Percentiles rank a stretch among this genome's conserved stretches.
Conservation (phyloP, 345 rosid species). For the Anastatica hierochuntica region DNA sequence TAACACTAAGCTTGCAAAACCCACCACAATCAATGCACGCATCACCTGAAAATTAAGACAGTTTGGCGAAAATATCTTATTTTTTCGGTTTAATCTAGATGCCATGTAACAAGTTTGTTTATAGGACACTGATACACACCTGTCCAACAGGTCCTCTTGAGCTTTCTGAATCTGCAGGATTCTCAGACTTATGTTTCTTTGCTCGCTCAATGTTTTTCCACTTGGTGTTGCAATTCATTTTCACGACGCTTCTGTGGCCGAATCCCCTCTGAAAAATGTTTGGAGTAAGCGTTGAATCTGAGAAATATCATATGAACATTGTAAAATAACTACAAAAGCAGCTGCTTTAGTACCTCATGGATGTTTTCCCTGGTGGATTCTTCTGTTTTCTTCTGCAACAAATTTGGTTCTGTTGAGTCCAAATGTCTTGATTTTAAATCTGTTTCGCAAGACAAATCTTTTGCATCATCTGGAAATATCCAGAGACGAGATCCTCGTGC, state of each 20-base stretch:
- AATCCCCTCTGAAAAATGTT: constrained; percentile 17
- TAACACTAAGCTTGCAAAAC: constrained; percentile 27
- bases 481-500: constrained; percentile 40
- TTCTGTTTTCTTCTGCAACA: constrained; percentile 13
- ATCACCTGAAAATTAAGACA: constrained; percentile 17
- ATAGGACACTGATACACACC: background rate
- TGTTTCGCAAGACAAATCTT: constrained; percentile 31
- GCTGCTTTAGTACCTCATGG: constrained; percentile 37
- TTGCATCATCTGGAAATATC: constrained; percentile 60
- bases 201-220: constrained; percentile 18
- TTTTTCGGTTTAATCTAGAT: no score
- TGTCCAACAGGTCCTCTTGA: constrained; percentile 22
- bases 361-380: constrained; percentile 15
- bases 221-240: background rate
- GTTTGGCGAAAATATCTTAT: background rate
- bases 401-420: constrained; percentile 19
- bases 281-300: no score
- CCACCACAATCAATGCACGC: constrained; percentile 22
- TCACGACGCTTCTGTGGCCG: background rate
- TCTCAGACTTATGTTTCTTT: constrained; percentile 13
- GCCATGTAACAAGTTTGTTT: no score
- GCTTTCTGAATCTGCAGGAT: constrained; percentile 9
- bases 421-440: constrained; percentile 32
- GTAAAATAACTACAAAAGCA: background rate
- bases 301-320: constrained; percentile 1